phyloP scores from a whole-genome alignment of 192 early-diverging fungal genomes.

The Gonapodya prolifera region DNA sequence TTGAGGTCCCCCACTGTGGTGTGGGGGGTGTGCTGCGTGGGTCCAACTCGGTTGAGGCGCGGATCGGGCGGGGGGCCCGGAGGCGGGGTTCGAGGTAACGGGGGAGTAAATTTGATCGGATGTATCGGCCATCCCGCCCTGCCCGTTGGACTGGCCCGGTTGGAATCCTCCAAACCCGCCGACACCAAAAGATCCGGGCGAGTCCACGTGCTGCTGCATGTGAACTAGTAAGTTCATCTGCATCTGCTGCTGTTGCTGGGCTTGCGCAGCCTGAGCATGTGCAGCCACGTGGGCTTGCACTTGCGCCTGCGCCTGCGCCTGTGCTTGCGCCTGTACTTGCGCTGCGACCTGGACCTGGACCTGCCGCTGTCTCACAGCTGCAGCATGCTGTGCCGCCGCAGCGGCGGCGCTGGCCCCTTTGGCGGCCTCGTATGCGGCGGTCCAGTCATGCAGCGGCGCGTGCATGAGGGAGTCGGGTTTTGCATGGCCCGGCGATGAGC shows the following conservation, averaged over 20 bases:
- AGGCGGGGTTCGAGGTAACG: too few relatives aligned
- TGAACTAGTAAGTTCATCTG: neutral
- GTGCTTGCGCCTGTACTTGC: neutral
- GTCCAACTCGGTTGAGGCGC: too few relatives aligned
- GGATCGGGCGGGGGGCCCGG: too few relatives aligned
- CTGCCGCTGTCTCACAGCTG: neutral
- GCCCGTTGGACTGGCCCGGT: too few relatives aligned
- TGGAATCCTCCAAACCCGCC: too few relatives aligned
- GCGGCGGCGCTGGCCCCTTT: neutral
- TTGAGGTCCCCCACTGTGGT: too few relatives aligned
- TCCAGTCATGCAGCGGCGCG: neutral
- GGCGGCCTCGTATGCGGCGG: neutral
- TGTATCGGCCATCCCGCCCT: too few relatives aligned
- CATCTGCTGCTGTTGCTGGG: neutral
- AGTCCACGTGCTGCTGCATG: neutral
- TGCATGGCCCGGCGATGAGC: too few relatives aligned
- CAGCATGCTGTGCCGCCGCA: neutral
- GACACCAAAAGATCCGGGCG: too few relatives aligned
- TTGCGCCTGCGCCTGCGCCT: neutral
- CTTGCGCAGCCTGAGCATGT: neutral
- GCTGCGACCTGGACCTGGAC: neutral
- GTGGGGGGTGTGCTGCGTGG: too few relatives aligned
- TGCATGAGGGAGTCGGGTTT: too few relatives aligned
- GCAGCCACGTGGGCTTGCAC: neutral
- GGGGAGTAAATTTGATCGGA: too few relatives aligned